Evolutionary conservation across 1,284 basidiomycete genomes (phyloP).

Genomic region (Puccinia hordei): DNA sequence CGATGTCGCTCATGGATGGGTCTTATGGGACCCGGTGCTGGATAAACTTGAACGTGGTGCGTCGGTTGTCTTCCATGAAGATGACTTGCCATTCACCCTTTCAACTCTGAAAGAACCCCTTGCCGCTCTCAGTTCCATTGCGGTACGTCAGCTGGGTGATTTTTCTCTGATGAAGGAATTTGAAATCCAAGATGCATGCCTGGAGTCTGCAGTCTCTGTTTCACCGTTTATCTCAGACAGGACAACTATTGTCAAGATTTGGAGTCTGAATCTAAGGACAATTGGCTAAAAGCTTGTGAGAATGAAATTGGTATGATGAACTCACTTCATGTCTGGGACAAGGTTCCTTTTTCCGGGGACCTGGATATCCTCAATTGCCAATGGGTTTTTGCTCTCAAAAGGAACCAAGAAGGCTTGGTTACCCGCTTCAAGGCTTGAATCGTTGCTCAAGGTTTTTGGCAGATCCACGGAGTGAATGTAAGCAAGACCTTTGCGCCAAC

Average conservation of each 20-base stretch:
- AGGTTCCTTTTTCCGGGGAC: neutral
- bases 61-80: too few species aligned
- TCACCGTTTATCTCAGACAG: neutral
- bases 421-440: neutral
- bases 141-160: too few species aligned
- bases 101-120: too few species aligned
- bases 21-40: too few species aligned
- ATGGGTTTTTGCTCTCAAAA: constrained; percentile 32
- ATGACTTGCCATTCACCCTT: too few species aligned
- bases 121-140: too few species aligned
- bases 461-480: constrained; percentile 8
- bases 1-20: too few species aligned
- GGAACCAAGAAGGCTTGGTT: neutral
- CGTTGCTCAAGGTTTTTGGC: neutral
- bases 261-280: neutral
- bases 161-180: too few species aligned
- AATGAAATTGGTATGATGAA: constrained; percentile 2
- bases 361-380: neutral
- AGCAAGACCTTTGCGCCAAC: constrained; percentile 14
- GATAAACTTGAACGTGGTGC: too few species aligned
- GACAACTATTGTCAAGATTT: neutral
- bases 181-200: too few species aligned
- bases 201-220: too few species aligned
- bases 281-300: neutral
- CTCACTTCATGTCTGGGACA: neutral